Conservation (phyloP, 352 stramenopile species). For the Phytophthora parvispora region DNA sequence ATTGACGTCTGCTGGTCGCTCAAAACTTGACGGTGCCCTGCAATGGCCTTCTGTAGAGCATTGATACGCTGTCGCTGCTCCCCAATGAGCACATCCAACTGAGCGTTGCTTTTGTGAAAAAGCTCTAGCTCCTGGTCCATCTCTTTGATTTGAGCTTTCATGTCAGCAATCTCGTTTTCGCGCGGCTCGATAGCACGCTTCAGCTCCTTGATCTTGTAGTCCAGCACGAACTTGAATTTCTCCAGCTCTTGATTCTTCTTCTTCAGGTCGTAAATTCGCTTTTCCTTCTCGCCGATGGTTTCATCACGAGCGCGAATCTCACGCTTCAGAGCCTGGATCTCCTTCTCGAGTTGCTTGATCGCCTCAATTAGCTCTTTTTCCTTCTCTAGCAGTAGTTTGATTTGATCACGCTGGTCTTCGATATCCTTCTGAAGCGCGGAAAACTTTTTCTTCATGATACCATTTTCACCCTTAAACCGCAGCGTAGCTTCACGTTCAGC, state of each 20-base stretch:
- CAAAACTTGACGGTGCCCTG: constrained; percentile 60
- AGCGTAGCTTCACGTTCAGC: constrained; percentile 90
- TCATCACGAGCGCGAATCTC: constrained; percentile 96
- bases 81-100: constrained; percentile 95
- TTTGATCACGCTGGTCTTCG: constrained; percentile 93
- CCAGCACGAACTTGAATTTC: constrained; percentile 97
- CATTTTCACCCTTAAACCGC: constrained; percentile 94
- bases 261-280: constrained; percentile 96
- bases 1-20: constrained; percentile 76
- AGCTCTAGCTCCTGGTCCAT: constrained; percentile 97
- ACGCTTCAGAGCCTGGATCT: constrained; percentile 95
- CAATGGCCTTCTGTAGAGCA: constrained; percentile 87
- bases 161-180: constrained; percentile 95
- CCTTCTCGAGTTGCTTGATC: constrained; percentile 91
- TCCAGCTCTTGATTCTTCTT: constrained; percentile 98
- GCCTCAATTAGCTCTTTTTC: constrained; percentile 89
- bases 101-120: constrained; percentile 96
- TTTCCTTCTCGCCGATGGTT: constrained; percentile 96
- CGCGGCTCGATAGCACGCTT: constrained; percentile 96
- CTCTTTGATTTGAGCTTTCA: constrained; percentile 96
- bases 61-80: constrained; percentile 91
- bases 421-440: constrained; percentile 92
- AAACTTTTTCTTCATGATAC: constrained; percentile 97
- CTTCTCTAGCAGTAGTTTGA: constrained; percentile 90
- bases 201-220: constrained; percentile 98